A percentile compares a stretch with the other conserved stretches of the same genome.
These are phyloP conservation scores for Tylopilus felleus DNA, from an alignment of 768 basidiomycete genomes.

Conservation along the genomic window DNA sequence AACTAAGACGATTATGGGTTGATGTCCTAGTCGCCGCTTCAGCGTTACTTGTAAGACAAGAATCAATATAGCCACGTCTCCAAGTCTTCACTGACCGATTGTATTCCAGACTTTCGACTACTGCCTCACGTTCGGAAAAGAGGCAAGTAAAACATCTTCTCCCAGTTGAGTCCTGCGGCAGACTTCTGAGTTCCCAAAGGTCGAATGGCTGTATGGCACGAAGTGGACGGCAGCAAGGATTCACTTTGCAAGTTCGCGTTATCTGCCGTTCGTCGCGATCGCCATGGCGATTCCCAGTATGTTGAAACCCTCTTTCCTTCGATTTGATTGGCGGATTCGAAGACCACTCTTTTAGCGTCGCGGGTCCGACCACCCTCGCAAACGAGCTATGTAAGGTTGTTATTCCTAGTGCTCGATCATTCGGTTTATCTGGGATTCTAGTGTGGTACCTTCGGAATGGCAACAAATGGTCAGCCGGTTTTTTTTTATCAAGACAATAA, in stretches of 20 bases:
- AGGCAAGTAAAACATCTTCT: neutral
- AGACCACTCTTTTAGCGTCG: slow-evolving; percentile 1
- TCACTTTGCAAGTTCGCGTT: slow-evolving; percentile 18
- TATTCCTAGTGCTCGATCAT: neutral
- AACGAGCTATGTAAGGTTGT: slow-evolving; percentile 6
- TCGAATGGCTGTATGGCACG: slow-evolving; percentile 15
- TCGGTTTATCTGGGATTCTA: neutral
- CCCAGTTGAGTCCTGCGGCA: neutral
- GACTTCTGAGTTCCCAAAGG: slow-evolving; percentile 5
- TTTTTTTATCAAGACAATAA: neutral
- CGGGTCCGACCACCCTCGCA: neutral
- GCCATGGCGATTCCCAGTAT: slow-evolving; percentile 13
- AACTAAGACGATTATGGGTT: neutral
- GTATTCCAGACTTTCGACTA: slow-evolving; percentile 14
- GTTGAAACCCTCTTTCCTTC: neutral
- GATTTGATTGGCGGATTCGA: neutral
- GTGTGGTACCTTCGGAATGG: slow-evolving; percentile 13
- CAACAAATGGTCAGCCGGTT: slow-evolving; percentile 5
- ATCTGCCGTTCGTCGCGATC: slow-evolving; percentile 19
- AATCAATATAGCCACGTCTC: neutral
- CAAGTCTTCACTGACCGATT: neutral
- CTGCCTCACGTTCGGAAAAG: slow-evolving; percentile 14
- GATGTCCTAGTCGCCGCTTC: slow-evolving; percentile 7
- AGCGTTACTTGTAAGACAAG: slow-evolving; percentile 10
- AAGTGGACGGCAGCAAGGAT: slow-evolving; percentile 18